Base-by-base conservation (phyloP, 345 rosid species). In the Brassica juncea region DNA sequence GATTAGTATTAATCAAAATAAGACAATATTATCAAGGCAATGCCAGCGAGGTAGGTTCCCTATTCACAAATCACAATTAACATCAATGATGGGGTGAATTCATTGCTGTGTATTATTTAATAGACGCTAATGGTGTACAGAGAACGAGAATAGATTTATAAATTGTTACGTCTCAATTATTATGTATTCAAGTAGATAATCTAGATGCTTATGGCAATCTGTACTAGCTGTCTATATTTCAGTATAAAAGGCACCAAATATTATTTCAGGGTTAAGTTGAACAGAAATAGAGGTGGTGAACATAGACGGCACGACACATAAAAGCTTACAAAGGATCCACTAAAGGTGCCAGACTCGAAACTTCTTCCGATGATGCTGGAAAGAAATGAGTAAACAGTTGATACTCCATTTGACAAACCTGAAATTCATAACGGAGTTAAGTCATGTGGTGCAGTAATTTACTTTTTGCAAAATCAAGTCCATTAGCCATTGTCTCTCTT, bases 341-440 rank as follows among this genome's bases (percentile, higher is more conserved):
- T 79, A 94, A 68, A 82, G 98, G 96, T 77, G 98, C 93, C 90
- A 92, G 88, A 84, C 92, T 88, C 63, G 98, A 92, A 79, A 87
- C 80, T 78, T 94, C 98, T 77, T 89, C 97, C 0, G 91, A 92
- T 52, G 98, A 89, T 72, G 95, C 88, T 70, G 99, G 98, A 81
- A 92, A 94, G 82, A 94, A 94, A 84, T 94, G 97, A 84, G 84
- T 89, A 86, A 94, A 94, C 72, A 94, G 91, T 78, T 94, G 98
- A 79, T 94, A 89, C 87, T 94, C 99, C 70, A 91, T 91, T 70
- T 93, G 99, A 84, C 99, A 94, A 78, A 89, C 98, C 99, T 94
- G 89, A 82, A 88, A 52, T 72, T 77, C 12, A 68, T 31, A 67
- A 62, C 11, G 72, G 61, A 21, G 21, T 60, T 42, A 73, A 69